Evolutionary conservation across 805 yeast genomes (phyloP), one percentile per base, ranked within the genome.

Genomic region (Kluyveromyces aestuarii): DNA sequence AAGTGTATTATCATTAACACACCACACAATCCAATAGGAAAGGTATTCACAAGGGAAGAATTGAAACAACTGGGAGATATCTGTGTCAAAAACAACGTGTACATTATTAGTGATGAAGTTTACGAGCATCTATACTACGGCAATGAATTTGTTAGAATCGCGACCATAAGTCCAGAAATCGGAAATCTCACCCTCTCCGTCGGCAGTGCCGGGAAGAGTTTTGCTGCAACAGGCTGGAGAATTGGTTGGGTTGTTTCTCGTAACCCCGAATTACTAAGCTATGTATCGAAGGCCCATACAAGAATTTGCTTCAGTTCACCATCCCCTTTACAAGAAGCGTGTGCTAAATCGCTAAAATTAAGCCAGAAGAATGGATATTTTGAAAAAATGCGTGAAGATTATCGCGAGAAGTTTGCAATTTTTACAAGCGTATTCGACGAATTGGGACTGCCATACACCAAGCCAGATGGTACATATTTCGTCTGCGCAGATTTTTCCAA

Each of bases 211-310:
- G 99, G 99, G 54, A 93, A 93, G 68, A 81, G 96, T 0, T 93
- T 93, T 71, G 96, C 96, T n/a, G 96, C 96, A 41, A 93, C 99
- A 11, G 99, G 99, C 47, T 93, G 98, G 97, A 82, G 99, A 73
- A 79, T 93, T 47, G 99, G 99, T 48, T 93, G 96, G 95, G 76
- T 91, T 37, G 82, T 90, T 52, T 98, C 96, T 7, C 42, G 55
- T 45, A 83, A 86, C 47, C 74, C 85, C n/a, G 86, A 84, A 30
- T 72, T 90, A 55, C 73, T 93, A 58, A 81, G 84, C 55, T 87
- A 86, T 62, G 95, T 82, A 6, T 75, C 88, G 7, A 77, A 85
- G 25, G 98, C 98, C 0, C 96, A 93, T 67, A 88, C 96, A 1
- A 79, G 99, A 68, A 91, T 93, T 58, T 88, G 96, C 62, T 93